Base-by-base conservation (phyloP, 805 yeast genomes). In the Candida nitratophila region DNA sequence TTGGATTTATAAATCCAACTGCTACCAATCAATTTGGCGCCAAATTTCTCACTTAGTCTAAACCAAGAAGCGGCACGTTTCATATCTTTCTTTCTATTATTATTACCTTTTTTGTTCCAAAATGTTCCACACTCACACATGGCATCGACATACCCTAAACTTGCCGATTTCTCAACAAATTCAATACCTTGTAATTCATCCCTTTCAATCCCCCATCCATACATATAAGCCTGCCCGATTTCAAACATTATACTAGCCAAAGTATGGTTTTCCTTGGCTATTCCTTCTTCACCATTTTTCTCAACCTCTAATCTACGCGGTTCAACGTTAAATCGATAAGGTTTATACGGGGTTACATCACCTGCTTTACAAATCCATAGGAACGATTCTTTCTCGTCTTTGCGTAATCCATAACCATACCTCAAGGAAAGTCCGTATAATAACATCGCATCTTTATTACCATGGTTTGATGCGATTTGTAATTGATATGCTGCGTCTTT, bases 1-100 rank as follows among this genome's bases (percentile, higher is more conserved):
- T 83, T 83, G 39, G 77, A 78, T 59, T 81, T 83, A 64, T 82
- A 78, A 31, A 83, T 81, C 91, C 91, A 84, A 47, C 80, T 76
- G 45, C 82, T 79, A 0, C 89, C 90, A 22, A 80, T 73, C 44
- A 80, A 63, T 50, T 70, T 73, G 20, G 73, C 74, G 3, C 89
- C 89, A 50, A 73, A 70, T 26, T 70, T 63, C 43, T 80, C 88
- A 15, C 86, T 83, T 29, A 77, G 62, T 36, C 90, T 68, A 45
- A 77, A 74, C 81, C 89, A 82, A 12, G 80, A 77, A 2, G 90
- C 85, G 3, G 91, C 86, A 53, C 74, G 66, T 39, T 63, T 59
- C 40, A 71, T 58, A 56, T 86, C 85, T 52, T 77, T 80, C 60
- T 78, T 78, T 43, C 78, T 70, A 11, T 61, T 58, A 15, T 31